Percentiles rank a stretch among this genome's conserved stretches.
Evolutionary conservation across 1,284 basidiomycete species (phyloP).

Genomic region (Schizopora paradoxa): DNA sequence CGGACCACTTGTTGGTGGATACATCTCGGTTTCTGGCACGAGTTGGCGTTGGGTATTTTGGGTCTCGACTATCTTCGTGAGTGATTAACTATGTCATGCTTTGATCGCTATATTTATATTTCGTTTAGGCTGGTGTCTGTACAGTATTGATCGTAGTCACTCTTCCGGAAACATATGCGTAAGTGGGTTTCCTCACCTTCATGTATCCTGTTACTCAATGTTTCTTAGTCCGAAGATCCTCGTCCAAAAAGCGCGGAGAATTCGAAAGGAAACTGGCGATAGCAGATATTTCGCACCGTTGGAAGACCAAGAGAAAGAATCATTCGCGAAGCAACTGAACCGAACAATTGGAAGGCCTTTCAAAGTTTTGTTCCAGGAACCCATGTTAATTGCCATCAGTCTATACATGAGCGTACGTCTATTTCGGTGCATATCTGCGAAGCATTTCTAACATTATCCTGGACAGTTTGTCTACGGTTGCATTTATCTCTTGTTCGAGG

Average conservation of each 20-base stretch:
- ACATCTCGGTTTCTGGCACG: constrained; percentile 39
- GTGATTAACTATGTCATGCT: constrained; percentile 22
- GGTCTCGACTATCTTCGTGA: constrained; percentile 42
- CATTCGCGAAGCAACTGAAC: constrained; percentile 28
- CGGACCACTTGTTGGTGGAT: constrained; percentile 46
- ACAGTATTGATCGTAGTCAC: constrained; percentile 36
- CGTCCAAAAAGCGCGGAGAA: constrained; percentile 27
- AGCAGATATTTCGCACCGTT: constrained; percentile 43
- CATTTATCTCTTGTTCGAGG: constrained; percentile 43
- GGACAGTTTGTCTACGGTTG: constrained; percentile 38
- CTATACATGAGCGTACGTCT: constrained; percentile 41
- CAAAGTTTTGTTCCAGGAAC: constrained; percentile 38
- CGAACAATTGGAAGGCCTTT: constrained; percentile 36
- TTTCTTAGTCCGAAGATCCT: constrained; percentile 39
- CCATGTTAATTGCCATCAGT: constrained; percentile 40
- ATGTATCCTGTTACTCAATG: background rate
- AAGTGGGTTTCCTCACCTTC: constrained; percentile 30
- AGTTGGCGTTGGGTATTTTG: constrained; percentile 45
- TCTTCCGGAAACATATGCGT: constrained; percentile 41
- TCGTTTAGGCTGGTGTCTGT: constrained; percentile 35
- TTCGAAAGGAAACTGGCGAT: constrained; percentile 47
- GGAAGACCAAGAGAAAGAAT: constrained; percentile 29
- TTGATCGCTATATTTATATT: constrained; percentile 16
- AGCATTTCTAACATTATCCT: background rate
- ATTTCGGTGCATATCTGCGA: background rate